Base-by-base conservation (phyloP, 139 green algal genomes). In the Diplosphaera chodatii region DNA sequence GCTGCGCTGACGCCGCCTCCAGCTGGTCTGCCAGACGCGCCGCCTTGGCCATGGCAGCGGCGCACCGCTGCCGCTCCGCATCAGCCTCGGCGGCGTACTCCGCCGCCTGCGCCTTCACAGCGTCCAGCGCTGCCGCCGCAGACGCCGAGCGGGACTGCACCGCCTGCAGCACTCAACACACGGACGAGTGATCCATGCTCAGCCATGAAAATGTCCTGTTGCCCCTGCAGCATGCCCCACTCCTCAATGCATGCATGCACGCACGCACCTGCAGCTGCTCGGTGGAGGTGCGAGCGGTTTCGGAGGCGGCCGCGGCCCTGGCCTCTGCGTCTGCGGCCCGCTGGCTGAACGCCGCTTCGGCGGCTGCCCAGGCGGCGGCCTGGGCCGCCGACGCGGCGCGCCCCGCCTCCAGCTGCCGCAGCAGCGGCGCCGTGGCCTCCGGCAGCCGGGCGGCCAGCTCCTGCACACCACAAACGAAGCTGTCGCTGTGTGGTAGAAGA, bases 341-440 rank as follows among this genome's bases (percentile, higher is more conserved):
- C 34, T 76, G 63, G 30, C 74, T 77, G 66, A 96, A 75, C 34
- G 81, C 69, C 23, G 68, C 63, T 84, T 97, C 92, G 0, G 90
- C 87, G 27, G 77, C 86, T 4, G 76, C 70, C 87, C 88, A 93
- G 3, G 84, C 84, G 1, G 87, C 76, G 1, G 80, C 41, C 71
- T 91, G 82, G 31, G 83, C 71, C 3, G 74, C 68, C 21, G 82
- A 68, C 4, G 84, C 79, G 2, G 81, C 72, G 78, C 87, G 84
- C 56, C 76, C 62, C 20, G 89, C 84, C 74, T 97, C 90, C 27
- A 98, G 91, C 82, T 98, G 92, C 4, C 87, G 79, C 78, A 98
- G 83, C 75, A 98, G 83, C 25, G 94, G 92, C 16, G 85, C 82
- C 0, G 94, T 97, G 69, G 94, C 87, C 69, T 97, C 91, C 0